Base-by-base conservation (phyloP, 23 red algal genomes). In the Rhodosorus marinus region DNA sequence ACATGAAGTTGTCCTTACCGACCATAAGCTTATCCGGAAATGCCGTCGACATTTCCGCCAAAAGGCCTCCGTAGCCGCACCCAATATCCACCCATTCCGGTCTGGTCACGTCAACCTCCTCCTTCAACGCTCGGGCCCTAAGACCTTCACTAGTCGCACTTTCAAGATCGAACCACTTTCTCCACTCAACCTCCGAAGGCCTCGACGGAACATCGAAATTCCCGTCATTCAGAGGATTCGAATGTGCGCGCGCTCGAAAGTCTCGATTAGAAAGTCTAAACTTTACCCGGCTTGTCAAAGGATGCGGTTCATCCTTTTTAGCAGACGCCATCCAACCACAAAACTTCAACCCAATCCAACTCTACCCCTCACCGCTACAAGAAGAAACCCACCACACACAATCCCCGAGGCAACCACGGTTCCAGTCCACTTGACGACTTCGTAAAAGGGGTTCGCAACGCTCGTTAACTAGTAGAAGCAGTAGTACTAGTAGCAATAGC, bases 41-140 rank as follows among this genome's bases (percentile, higher is more conserved):
- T 5, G 49, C 67, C 11, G 50, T 32, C 33, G 78, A 61, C 15
- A 98, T 56, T 22, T 62, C 60, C 2, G 66, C 49, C 26, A 85
- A 57, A 29, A 98, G 66, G 5, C 90, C 90, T 0, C 90, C 90
- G 42, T 86, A 98, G 0, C 90, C 90, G 27, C 90, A 84, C 6
- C 90, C 90, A 25, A 98, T 42, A 31, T 98, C 90, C 21, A 74
- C 69, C 77, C 78, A 81, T 1, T 79, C 52, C n/a, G n/a, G n/a
- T n/a, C n/a, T n/a, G n/a, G n/a, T n/a, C 14, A 79, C 67, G 29
- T 59, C 51, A 6, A 15, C 11, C 11, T 43, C 38, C 11, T 17
- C 38, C 11, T 17, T 11, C 11, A 43, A 43, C 38, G 38, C 38
- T n/a, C n/a, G n/a, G n/a, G n/a, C n/a, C n/a, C n/a, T n/a, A n/a